phyloP scores from a whole-genome alignment of 345 rosid species.

The Populus euphratica region DNA sequence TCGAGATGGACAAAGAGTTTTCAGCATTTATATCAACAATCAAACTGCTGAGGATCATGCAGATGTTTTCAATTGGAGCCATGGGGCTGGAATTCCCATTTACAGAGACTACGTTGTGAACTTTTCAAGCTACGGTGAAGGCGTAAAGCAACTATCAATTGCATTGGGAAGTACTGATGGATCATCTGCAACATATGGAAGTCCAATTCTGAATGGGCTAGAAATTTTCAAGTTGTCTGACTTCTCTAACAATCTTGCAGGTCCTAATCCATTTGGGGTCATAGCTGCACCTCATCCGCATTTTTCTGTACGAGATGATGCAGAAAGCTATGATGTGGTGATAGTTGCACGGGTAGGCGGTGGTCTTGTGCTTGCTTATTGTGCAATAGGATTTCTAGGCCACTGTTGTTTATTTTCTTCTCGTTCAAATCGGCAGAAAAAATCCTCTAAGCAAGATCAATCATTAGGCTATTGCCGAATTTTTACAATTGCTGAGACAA shows the following conservation, averaged over 20 bases:
- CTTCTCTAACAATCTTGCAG: conserved; percentile 11
- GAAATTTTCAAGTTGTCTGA: conserved; percentile 16
- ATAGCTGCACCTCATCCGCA: not conserved
- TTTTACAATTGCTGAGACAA: conserved; percentile 7
- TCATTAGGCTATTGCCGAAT: not conserved
- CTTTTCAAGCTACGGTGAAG: not conserved
- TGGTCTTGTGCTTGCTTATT: fast-evolving
- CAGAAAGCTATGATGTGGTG: not conserved
- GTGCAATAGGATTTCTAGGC: not conserved
- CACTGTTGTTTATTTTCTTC: not conserved
- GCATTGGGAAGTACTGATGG: not conserved
- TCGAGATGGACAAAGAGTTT: not conserved
- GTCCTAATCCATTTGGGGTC: not conserved
- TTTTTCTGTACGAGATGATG: not conserved
- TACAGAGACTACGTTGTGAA: conserved; percentile 8
- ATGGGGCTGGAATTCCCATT: conserved; percentile 8
- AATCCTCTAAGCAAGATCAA: not conserved
- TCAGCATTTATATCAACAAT: conserved; percentile 8
- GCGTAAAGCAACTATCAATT: conserved; percentile 4
- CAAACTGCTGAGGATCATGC: conserved; percentile 2
- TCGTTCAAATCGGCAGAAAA: not conserved
- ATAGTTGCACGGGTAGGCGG: fast-evolving
- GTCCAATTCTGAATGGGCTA: conserved; percentile 9
- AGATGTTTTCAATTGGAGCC: conserved; percentile 4
- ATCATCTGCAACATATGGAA: not conserved